Conservation (phyloP, 768 basidiomycete genomes). For the Rhodotorula graminis region DNA sequence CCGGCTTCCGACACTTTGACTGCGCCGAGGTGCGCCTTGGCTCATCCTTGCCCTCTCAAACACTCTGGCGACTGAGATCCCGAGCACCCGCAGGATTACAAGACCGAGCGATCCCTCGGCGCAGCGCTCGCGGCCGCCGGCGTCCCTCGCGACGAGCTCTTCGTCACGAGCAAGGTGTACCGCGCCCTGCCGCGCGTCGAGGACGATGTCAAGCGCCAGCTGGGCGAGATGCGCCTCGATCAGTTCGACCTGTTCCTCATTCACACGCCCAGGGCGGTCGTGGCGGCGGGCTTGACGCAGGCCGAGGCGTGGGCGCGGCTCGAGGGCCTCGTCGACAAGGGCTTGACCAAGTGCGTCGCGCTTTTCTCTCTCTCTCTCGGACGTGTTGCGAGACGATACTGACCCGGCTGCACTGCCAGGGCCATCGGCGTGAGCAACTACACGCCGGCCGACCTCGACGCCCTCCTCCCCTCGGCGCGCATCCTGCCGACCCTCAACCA, state of each 20-base stretch:
- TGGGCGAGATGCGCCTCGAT: not conserved
- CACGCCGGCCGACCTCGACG: not conserved
- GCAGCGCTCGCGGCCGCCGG: not conserved
- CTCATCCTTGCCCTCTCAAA: too few relatives aligned
- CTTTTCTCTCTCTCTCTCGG: too few relatives aligned
- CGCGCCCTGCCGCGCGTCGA: not conserved
- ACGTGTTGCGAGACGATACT: too few relatives aligned
- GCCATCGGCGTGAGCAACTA: constrained; percentile 6
- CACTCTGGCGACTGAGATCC: too few relatives aligned
- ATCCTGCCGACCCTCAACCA: constrained; percentile 12
- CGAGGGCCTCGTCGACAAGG: not conserved
- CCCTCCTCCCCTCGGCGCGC: not conserved
- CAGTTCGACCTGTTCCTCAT: constrained; percentile 1
- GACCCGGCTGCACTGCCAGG: not conserved
- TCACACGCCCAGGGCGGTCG: not conserved
- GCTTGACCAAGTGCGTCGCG: not conserved
- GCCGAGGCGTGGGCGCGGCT: not conserved
- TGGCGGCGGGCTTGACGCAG: not conserved
- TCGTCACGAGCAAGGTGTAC: not conserved
- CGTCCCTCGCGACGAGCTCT: not conserved
- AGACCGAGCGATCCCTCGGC: not conserved
- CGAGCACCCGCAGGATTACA: not conserved
- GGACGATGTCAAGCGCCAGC: not conserved
- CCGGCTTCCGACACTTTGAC: not conserved
- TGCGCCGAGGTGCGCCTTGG: too few relatives aligned